These are phyloP conservation scores for bread wheat (Triticum aestivum) DNA, from an alignment of 176 grass and related monocot genomes.

Conservation along the genomic window DNA sequence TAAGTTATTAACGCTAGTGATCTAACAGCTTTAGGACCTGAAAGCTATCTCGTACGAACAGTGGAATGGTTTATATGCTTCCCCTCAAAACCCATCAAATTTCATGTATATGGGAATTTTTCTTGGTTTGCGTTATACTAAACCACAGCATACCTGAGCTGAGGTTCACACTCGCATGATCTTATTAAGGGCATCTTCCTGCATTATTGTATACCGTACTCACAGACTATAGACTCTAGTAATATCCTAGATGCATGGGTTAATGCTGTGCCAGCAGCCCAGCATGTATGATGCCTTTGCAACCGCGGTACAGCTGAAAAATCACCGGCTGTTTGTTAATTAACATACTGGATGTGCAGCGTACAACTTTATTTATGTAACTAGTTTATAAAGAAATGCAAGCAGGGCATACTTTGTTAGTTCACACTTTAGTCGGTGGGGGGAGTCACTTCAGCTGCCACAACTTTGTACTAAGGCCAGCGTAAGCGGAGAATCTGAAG, in stretches of 20 bases:
- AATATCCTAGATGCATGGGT: constrained; percentile 11
- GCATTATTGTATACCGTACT: not conserved
- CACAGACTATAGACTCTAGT: not conserved
- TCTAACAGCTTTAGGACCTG: not conserved
- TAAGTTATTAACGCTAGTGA: not conserved
- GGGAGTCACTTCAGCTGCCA: not conserved
- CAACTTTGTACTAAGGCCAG: not conserved
- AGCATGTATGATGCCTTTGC: not conserved
- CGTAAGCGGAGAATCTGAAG: not conserved
- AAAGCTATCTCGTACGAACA: not conserved
- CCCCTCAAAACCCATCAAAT: not conserved
- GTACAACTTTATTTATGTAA: not conserved
- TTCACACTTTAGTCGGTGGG: not conserved
- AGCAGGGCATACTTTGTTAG: not conserved
- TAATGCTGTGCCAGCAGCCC: not conserved
- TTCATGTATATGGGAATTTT: not conserved
- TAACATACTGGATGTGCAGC: not conserved
- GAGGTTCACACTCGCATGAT: not conserved
- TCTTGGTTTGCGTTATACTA: not conserved
- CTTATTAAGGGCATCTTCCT: not conserved
- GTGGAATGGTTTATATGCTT: not conserved
- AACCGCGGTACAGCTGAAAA: not conserved
- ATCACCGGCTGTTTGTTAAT: not conserved
- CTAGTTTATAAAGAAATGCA: constrained; percentile 12
- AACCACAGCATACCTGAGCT: not conserved